Evolutionary conservation across 2,329 filamentous ascomycete genomes (phyloP), one percentile per base, ranked within the genome.

Genomic region (Pseudogymnoascus sp.): DNA sequence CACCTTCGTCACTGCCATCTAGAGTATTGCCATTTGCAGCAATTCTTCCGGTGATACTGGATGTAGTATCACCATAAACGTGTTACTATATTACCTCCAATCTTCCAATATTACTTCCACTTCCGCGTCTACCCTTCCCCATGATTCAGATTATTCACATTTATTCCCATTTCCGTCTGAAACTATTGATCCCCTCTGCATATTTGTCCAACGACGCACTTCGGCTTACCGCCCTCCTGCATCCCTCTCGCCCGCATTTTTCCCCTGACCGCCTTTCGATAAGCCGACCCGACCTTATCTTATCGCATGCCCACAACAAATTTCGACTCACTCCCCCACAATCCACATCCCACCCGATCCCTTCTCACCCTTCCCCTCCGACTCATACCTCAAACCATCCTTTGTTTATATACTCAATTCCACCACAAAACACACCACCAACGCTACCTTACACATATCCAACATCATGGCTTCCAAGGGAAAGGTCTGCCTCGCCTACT

Each of bases 401-500:
- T 20, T 54, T 54, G 47, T 54, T 54, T 54, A 54, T 50, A 50
- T 20, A 54, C 28, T 54, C 47, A 54, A 54, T 54, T 54, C 47
- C 47, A 54, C 47, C 47, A 54, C 47, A 54, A 54, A 54, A 54
- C 30, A 33, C 28, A 20, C 28, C 14, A 54, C 33, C 47, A 54
- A 54, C 25, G n/a, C 25, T 25, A 6, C 43, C 43, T 30, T 50
- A 50, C 43, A 30, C 25, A 54, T 38, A 28, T 14, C 28, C 28
- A 33, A 20, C 47, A 54, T 54, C 28, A 54, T 54, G 47, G 47
- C 47, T 54, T 38, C 18, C 54, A 37, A 47, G 57, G 33, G 43
- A 64, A 58, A 76, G 73, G 74, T 75, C 66, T 75, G 74, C 68
- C 72, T 76, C 66, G 74, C 74, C 61, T 76, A 75, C 70, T 74